Base-by-base conservation (phyloP, 371 early-diverging fungal species). In the Nematocida major region DNA sequence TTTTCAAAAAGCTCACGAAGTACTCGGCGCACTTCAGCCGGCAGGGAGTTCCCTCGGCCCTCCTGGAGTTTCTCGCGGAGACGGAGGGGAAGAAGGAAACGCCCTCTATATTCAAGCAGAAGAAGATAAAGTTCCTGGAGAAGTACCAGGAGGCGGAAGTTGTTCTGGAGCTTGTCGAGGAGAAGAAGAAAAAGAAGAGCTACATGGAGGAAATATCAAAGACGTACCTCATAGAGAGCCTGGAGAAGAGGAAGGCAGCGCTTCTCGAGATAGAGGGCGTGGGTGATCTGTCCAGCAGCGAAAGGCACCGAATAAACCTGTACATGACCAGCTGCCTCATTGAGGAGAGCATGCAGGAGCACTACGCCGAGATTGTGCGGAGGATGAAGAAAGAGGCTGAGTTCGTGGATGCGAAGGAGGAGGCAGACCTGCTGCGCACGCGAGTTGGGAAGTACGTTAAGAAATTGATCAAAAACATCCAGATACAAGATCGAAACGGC, bases 241-340 rank as follows among this genome's bases (percentile, higher is more conserved):
- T 49, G 28, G 36, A 63, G 11, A 70, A 70, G 30, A 73, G 76
- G 65, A 61, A 51, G 43, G 76, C 43, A 22, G 15, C 40, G 7
- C 66, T 73, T 18, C 18, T 48, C 11, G 34, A 51, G 30, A 24
- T 61, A 22, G 62, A 61, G 53, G 39, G 43, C 20, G 38, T 38
- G 53, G 3, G 9, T 3, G n/a, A 4, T 50, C 76, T 73, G n/a
- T 39, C 62, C 7, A 36, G 51, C 0, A 15, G 15, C 3, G 76
- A 73, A 50, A 43, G 9, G 38, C 76, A 73, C 76, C 18, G 76
- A 65, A 48, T 73, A 4, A 73, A 73, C 53, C 26, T 73, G 39
- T 73, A 73, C 48, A 15, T 63, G n/a, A 38, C 63, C 3, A 54
- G 76, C 20, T 62, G 63, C 38, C 24, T 73, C 26, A 30, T 50